Evolutionary conservation across 140 eudicot genomes (phyloP), one percentile per base, ranked within the genome.

Genomic region (Stevia rebaudiana): DNA sequence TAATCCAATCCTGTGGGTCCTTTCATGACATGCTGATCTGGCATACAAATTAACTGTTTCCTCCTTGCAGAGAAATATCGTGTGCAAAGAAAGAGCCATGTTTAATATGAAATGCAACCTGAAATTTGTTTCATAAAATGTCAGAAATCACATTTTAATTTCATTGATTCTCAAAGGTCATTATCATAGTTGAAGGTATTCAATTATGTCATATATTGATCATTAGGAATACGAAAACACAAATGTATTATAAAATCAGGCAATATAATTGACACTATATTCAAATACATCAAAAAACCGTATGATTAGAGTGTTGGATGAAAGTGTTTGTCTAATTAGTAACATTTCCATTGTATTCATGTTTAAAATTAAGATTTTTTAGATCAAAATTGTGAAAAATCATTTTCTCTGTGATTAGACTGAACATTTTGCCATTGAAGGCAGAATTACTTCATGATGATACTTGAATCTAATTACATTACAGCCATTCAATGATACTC

Each of bases 1-100:
- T 10, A 68, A 55, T 17, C 74, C 67, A 40, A 65, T 73, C 67
- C 63, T 67, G 47, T 64, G 63, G 72, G 70, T 60, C 71, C 82
- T 77, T 69, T 52, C 79, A 57, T 78, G 11, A 42, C 51, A 22
- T 19, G 64, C 46, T 59, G 74, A 62, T 73, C 40, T 75, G 61
- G 33, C 49, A 35, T 61, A 73, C 73, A 74, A 37, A 59, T 59
- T 56, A 25, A 58, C 57, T 73, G 66, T 66, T 52, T 75, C 89
- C 70, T 72, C 84, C 69, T 75, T 74, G 58, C 86, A 77, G 67
- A 84, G 76, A 61, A 81, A 74, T 17, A 79, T 58, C 0, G 91
- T 76, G 73, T 61, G 85, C 41, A 79, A 43, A 59, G 88, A 62
- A 48, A 77, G 72, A 61, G 95, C 84, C 95, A 87, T 87, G 25